These are phyloP conservation scores for Phytophthora kernoviae DNA, from an alignment of 352 stramenopile genomes.

Conservation along the genomic window DNA sequence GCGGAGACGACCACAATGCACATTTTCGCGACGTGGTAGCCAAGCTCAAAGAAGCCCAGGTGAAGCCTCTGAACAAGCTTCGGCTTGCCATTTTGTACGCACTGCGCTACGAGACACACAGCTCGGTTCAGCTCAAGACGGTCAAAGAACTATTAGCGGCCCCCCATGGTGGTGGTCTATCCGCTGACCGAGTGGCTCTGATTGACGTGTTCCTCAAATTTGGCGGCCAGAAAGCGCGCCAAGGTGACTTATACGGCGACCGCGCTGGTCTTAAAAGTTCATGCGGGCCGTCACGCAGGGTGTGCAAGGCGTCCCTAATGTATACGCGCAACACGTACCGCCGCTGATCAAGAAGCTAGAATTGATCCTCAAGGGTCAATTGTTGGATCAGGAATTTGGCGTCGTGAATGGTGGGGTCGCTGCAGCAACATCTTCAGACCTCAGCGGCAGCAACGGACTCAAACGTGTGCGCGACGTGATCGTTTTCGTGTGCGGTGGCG, in stretches of 20 bases:
- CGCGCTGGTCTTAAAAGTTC: conserved; percentile 84
- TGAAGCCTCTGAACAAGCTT: conserved; percentile 97
- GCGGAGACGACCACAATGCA: conserved; percentile 79
- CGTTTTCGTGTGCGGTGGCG: conserved; percentile 98
- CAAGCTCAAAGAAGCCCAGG: conserved; percentile 82
- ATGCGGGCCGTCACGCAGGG: conserved; percentile 94
- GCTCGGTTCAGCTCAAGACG: conserved; percentile 78
- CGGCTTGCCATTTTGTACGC: conserved; percentile 98
- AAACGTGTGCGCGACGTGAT: conserved; percentile 97
- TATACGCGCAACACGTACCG: conserved; percentile 99
- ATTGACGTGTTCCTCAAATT: conserved; percentile 79
- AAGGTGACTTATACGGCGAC: conserved; percentile 84
- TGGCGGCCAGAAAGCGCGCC: conserved; percentile 60
- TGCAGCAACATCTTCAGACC: conserved; percentile 24
- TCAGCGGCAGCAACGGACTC: conserved; percentile 93
- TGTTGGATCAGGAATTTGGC: conserved; percentile 86
- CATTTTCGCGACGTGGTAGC: conserved; percentile 85
- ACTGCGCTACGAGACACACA: conserved; percentile 96
- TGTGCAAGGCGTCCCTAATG: conserved; percentile 96
- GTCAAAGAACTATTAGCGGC: conserved; percentile 73
- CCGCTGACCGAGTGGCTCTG: conserved; percentile 54
- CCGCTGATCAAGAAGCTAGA: conserved; percentile 95
- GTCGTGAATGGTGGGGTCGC: conserved; percentile 94
- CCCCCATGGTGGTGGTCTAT: conserved; percentile 38
- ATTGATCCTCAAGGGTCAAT: conserved; percentile 75